Conservation (phyloP, 2,329 filamentous ascomycete species). For the Nemania sp. region DNA sequence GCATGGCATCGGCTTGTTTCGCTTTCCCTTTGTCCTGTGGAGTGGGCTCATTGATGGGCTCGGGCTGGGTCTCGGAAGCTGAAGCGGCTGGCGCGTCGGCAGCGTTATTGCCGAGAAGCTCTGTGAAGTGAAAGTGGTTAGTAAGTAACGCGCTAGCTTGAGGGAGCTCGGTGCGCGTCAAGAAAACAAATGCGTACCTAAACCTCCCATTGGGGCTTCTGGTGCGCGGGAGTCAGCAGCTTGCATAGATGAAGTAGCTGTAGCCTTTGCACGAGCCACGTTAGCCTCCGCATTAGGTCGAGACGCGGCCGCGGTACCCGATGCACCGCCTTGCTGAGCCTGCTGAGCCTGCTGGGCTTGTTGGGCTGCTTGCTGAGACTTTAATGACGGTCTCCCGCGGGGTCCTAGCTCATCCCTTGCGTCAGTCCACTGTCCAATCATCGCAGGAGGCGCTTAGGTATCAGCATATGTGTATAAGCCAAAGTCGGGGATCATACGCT, state of each 20-base stretch:
- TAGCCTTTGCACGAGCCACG: constrained; percentile 38
- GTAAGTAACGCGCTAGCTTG: constrained; percentile 1
- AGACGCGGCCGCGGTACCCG: constrained; percentile 21
- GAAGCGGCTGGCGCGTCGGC: constrained; percentile 7
- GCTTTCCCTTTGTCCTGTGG: constrained; percentile 32
- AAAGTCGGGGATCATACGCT: constrained; percentile 36
- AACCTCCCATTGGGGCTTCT: constrained; percentile 48
- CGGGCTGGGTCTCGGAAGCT: constrained; percentile 23
- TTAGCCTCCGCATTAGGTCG: constrained; percentile 39
- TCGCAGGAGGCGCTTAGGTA: neutral
- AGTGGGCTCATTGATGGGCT: constrained; percentile 17
- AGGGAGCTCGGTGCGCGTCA: neutral
- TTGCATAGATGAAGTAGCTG: constrained; percentile 37
- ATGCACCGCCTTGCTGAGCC: constrained; percentile 22
- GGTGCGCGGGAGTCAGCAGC: constrained; percentile 39
- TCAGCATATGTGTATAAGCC: neutral
- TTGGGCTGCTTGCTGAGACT: constrained; percentile 7
- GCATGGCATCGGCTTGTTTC: constrained; percentile 20
- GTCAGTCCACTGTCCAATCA: constrained; percentile 19
- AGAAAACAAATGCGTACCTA: constrained; percentile 38
- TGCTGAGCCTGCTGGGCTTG: too few relatives aligned
- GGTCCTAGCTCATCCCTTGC: constrained; percentile 39
- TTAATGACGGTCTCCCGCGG: constrained; percentile 39
- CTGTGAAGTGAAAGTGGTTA: constrained; percentile 17
- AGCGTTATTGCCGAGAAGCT: constrained; percentile 22